Base-by-base conservation (phyloP, 495 filamentous ascomycete genomes). In the Parathielavia hyrcaniae region DNA sequence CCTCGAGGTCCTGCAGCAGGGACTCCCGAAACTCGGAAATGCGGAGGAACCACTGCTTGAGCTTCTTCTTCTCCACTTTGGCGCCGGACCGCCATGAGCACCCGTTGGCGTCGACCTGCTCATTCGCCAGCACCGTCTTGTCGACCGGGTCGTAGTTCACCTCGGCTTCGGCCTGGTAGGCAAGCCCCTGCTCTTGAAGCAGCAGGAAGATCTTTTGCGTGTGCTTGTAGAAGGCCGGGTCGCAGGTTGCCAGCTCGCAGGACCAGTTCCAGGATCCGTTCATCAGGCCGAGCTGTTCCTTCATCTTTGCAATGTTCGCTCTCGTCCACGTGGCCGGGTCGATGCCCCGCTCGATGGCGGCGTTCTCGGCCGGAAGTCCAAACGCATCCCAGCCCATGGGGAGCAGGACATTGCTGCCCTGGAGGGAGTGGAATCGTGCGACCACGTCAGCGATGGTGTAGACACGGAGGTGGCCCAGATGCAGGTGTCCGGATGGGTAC, bases 361-460 rank as follows among this genome's bases (percentile, higher is more conserved):
- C 90, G 73, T 96, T 96, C 73, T 96, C 90, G 38, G 90, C 90
- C 10, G 90, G 90, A 43, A 96, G 74, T 4, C 90, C 90, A 68
- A 96, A 95, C 19, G 88, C 89, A 77, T 96, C 90, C 90, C 90
- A 96, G 4, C 89, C 90, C 83, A 96, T 95, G 30, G 90, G 90
- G 51, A 93, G 81, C 22, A 95, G 68, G 34, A 95, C 90, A 52
- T 87, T 73, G 66, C 83, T 76, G 4, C 90, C 90, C 53, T 83
- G 82, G 77, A 95, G 86, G 10, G 79, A 81, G 62, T 85, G 83
- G 63, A 86, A 95, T 14, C 90, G 79, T 16, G 89, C 83, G 34
- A 96, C 71, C 4, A 90, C 86, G 73, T 96, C 90, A 39, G 90
- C 88, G 58, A 96, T 91, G 17, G 90, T 91, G 75, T 95, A 96